Evolutionary conservation across 768 basidiomycete species (phyloP), one percentile per base, ranked within the genome.

Genomic region (Collybia sordida): DNA sequence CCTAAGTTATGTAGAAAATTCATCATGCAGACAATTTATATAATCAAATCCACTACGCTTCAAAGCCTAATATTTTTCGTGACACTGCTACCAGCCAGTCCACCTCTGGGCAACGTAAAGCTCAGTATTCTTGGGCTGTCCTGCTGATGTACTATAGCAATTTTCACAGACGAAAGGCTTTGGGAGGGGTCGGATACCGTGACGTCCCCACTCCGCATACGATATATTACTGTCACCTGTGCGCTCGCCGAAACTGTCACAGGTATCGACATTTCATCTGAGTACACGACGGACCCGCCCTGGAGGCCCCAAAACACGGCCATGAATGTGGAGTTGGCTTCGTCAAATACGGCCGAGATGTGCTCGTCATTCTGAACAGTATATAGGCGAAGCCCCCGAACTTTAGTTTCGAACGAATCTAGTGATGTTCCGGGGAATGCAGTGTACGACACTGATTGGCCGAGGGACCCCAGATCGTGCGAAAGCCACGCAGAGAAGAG

Each of bases 141-240:
- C 56, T 41, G 56, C 43, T 2, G 64, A 59, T 15, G 53, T 45
- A 3, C 59, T 61, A 84, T 52, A 3, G 66, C 71, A 28, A 85
- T 56, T n/a, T 64, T 61, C 1, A 78, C 60, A 1, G 59, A 58
- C 3, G 58, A 49, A n/a, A 79, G 55, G 0, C 69, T 67, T 58
- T 90, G 86, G 1, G 82, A 82, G 3, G 86, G 87, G 59, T 90
- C 86, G 1, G 86, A 78, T 12, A 86, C 73, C 1, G 79, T 81
- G 21, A 90, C 54, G 15, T 68, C 69, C 39, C 78, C 71, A 3
- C 68, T 64, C 15, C 65, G 55, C 15, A 73, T 39, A 17, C 70
- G 61, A 52, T 78, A 77, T 5, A 82, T 70, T n/a, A 84, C 51
- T 0, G 69, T 73, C 6, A 71, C 60, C 21, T 78, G 79, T 3